These are phyloP conservation scores for Corinectria fuckeliana DNA, from an alignment of 2,329 filamentous ascomycete species.

Conservation along the genomic window DNA sequence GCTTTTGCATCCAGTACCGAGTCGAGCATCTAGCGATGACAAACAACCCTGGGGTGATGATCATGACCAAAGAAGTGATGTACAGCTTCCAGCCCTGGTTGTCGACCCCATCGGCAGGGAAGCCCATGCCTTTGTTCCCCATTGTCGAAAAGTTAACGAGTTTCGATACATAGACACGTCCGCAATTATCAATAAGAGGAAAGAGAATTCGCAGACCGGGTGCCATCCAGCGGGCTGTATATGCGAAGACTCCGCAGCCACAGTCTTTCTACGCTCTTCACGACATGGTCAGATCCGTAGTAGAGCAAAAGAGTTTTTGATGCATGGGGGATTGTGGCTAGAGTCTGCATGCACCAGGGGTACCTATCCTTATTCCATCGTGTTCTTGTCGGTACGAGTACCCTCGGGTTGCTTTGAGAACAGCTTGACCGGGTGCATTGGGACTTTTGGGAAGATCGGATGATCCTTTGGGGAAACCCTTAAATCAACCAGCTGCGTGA, in stretches of 20 bases:
- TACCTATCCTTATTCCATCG: not conserved
- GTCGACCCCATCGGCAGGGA: slow-evolving; percentile 42
- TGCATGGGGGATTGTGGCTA: not conserved
- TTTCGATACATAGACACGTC: not conserved
- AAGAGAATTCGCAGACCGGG: not conserved
- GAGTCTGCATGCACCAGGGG: not conserved
- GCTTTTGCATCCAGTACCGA: slow-evolving; percentile 41
- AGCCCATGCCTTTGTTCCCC: slow-evolving; percentile 29
- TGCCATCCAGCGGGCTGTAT: not conserved
- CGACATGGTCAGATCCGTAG: not conserved
- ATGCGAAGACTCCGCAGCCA: not conserved
- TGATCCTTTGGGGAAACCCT: not conserved
- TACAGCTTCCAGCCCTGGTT: slow-evolving; percentile 45
- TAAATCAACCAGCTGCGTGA: not conserved
- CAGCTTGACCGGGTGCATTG: not conserved
- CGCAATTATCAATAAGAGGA: no score
- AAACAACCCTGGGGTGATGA: slow-evolving; percentile 43
- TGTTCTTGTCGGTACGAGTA: not conserved
- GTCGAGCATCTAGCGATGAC: slow-evolving; percentile 44
- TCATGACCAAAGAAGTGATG: slow-evolving; percentile 42
- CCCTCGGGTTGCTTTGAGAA: not conserved
- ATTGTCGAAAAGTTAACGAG: slow-evolving; percentile 5
- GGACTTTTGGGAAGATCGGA: not conserved
- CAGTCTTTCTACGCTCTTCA: not conserved
- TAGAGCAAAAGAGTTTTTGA: not conserved